phyloP scores from a whole-genome alignment of 2,329 filamentous ascomycete genomes.

The Daldinia eschscholtzii region DNA sequence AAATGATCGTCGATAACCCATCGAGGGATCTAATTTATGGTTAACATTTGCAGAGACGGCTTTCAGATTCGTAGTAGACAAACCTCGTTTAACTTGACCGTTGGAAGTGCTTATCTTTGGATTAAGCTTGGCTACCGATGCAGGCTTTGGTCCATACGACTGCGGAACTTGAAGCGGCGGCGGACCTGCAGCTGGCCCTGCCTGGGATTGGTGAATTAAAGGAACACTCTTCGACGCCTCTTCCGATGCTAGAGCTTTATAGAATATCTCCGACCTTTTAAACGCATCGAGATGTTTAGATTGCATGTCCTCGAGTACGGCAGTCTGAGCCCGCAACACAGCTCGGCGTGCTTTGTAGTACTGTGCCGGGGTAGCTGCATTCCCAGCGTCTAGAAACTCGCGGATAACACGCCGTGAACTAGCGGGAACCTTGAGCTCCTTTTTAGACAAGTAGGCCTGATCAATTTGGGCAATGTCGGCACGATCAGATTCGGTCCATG shows the following conservation, averaged over 20 bases:
- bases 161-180: slow-evolving; percentile 53
- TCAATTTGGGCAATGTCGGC: slow-evolving; percentile 92
- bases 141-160: slow-evolving; percentile 60
- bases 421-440: slow-evolving; percentile 82
- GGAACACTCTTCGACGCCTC: slow-evolving; percentile 68
- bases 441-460: slow-evolving; percentile 85
- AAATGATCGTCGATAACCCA: slow-evolving; percentile 72
- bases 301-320: slow-evolving; percentile 86
- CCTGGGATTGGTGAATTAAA: slow-evolving; percentile 39
- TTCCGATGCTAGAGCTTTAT: slow-evolving; percentile 93
- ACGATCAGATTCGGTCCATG: slow-evolving; percentile 87
- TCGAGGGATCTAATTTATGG: slow-evolving; percentile 57
- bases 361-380: slow-evolving; percentile 79
- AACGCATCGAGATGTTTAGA: slow-evolving; percentile 84
- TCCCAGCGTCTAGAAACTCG: slow-evolving; percentile 83
- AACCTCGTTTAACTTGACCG: slow-evolving; percentile 56
- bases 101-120: slow-evolving; percentile 54
- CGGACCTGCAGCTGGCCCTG: slow-evolving; percentile 47
- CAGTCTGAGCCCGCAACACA: slow-evolving; percentile 84
- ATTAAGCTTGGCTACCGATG: slow-evolving; percentile 58
- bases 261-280: slow-evolving; percentile 93
- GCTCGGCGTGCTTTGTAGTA: slow-evolving; percentile 86
- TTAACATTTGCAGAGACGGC: slow-evolving; percentile 55
- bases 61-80: slow-evolving; percentile 64
- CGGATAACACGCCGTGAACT: slow-evolving; percentile 77